Conservation (phyloP, 257 asterid species). For the Primulina huaijiensis region DNA sequence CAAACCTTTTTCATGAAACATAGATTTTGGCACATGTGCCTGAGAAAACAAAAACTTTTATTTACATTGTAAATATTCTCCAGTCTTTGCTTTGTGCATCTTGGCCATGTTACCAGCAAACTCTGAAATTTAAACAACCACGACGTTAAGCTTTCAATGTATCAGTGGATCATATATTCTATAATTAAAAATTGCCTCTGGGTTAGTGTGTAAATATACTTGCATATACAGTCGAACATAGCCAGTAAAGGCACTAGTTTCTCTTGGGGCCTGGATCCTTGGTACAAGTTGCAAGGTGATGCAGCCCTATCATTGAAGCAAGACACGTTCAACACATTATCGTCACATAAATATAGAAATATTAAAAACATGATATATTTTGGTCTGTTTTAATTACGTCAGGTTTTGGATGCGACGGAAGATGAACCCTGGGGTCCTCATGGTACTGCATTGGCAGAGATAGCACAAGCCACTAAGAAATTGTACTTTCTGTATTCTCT, state of each 20-base stretch:
- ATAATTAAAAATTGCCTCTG: neutral
- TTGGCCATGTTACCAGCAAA: neutral
- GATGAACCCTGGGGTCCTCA: slow-evolving; percentile 99
- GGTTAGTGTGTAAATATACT: neutral
- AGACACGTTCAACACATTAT: neutral
- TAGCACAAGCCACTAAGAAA: slow-evolving; percentile 87
- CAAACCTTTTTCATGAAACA: neutral
- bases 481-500: slow-evolving; percentile 43
- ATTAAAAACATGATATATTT: neutral
- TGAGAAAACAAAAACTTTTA: neutral
- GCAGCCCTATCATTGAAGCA: neutral
- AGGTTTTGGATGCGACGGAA: slow-evolving; percentile 97
- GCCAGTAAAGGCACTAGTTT: neutral
- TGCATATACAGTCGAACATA: neutral
- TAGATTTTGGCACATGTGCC: neutral
- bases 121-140: neutral
- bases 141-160: neutral
- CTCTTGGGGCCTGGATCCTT: neutral
- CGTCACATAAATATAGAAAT: neutral
- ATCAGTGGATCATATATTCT: neutral
- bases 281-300: neutral
- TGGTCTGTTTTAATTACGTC: slow-evolving; percentile 23
- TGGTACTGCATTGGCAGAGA: slow-evolving; percentile 91
- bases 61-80: neutral
- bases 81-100: neutral